Conservation (phyloP, 257 asterid genomes). For the Verbena officinalis region DNA sequence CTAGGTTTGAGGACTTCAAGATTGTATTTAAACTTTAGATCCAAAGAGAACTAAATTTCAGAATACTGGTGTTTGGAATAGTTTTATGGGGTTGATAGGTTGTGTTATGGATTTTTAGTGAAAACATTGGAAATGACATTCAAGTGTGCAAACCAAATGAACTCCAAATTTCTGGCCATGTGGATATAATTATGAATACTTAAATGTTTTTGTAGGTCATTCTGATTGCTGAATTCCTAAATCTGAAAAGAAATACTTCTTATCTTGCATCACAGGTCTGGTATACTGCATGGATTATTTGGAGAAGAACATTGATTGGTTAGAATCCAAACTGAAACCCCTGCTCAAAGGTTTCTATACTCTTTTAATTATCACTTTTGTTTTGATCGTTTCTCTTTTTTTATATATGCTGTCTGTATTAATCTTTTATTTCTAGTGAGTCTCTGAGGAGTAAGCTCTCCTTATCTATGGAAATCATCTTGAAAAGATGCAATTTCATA, state of each 20-base stretch:
- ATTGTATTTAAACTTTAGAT: background rate
- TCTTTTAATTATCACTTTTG: constrained; percentile 15
- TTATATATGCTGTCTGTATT: constrained; percentile 11
- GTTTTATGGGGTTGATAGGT: background rate
- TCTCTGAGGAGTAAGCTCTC: background rate
- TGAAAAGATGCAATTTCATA: too few species aligned
- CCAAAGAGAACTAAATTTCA: background rate
- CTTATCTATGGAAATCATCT: too few species aligned
- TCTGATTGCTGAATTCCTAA: constrained; percentile 18
- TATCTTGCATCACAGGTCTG: constrained; percentile 59
- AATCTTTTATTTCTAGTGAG: background rate
- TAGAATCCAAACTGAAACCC: constrained; percentile 80
- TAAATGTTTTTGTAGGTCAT: background rate
- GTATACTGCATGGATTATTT: constrained; percentile 96
- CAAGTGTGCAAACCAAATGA: background rate
- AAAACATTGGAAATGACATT: background rate
- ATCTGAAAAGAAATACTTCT: constrained; percentile 2
- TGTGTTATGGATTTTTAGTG: background rate
- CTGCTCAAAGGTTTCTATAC: constrained; percentile 72
- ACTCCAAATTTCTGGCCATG: background rate
- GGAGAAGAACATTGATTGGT: constrained; percentile 95
- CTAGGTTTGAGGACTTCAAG: background rate
- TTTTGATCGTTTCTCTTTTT: constrained; percentile 18
- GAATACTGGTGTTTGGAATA: background rate
- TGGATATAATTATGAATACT: constrained; percentile 2